These are phyloP conservation scores for Crithidia bombi DNA, from an alignment of 208 protist species.

Conservation along the genomic window DNA sequence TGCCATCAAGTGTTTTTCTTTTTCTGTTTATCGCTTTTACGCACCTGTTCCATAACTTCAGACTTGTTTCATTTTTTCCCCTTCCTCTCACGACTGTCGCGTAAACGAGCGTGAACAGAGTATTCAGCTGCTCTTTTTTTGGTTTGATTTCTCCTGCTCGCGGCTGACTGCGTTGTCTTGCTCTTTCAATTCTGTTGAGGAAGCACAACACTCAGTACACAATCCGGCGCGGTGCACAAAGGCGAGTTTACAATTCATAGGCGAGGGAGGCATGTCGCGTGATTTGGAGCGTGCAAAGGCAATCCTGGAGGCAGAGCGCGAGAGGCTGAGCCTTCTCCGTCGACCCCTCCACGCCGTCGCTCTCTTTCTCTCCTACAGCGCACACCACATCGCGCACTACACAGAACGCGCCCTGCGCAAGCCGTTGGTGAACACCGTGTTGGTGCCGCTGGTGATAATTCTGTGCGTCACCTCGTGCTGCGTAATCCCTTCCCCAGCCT, in stretches of 20 bases:
- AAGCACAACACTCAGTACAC: too few relatives aligned
- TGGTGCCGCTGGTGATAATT: constrained; percentile 46
- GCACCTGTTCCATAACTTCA: too few relatives aligned
- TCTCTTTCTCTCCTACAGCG: constrained; percentile 39
- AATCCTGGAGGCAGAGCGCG: constrained; percentile 45
- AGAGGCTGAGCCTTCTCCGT: constrained; percentile 44
- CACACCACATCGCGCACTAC: constrained; percentile 28
- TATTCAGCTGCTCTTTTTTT: too few relatives aligned
- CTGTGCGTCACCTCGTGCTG: constrained; percentile 50
- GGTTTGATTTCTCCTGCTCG: too few relatives aligned
- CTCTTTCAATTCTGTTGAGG: too few relatives aligned
- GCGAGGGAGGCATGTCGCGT: background rate
- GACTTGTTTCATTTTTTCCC: background rate
- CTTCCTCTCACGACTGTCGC: background rate
- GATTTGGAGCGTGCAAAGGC: constrained; percentile 40
- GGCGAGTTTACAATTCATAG: too few relatives aligned
- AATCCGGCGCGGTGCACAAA: too few relatives aligned
- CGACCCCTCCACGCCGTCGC: constrained; percentile 42
- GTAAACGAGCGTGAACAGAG: too few relatives aligned
- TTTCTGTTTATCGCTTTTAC: too few relatives aligned
- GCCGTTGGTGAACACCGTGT: constrained; percentile 37
- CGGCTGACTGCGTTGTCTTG: too few relatives aligned
- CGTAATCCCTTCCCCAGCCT: constrained; percentile 42
- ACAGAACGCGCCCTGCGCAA: constrained; percentile 21
- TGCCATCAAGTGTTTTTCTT: too few relatives aligned